Percentiles rank a stretch among this genome's conserved stretches.
Evolutionary conservation across 257 asterid species (phyloP).

Genomic region (Solanum virginianum): DNA sequence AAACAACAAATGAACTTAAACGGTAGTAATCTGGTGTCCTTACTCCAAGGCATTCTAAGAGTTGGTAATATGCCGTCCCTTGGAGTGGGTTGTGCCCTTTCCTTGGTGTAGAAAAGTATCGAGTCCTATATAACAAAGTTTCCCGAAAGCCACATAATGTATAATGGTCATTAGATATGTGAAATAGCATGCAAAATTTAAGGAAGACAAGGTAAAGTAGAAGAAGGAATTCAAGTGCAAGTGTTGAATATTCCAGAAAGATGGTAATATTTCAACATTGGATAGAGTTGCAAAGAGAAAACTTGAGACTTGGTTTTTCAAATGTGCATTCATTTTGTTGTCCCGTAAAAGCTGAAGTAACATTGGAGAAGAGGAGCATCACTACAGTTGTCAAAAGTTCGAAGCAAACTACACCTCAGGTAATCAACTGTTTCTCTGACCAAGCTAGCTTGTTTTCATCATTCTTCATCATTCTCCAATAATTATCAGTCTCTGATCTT

Average conservation of each 20-base stretch:
- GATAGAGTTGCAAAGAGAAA: not conserved
- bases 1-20: not conserved
- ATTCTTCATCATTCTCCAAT: not conserved
- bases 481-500: not conserved
- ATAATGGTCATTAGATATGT: not conserved
- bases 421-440: slow-evolving; percentile 11
- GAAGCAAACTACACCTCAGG: slow-evolving; percentile 41
- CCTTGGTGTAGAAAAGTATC: slow-evolving; percentile 91
- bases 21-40: slow-evolving; percentile 9
- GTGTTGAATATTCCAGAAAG: slow-evolving; percentile 2
- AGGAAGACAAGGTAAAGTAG: not conserved
- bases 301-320: not conserved
- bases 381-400: slow-evolving; percentile 13
- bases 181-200: not conserved
- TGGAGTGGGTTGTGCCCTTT: slow-evolving; percentile 99
- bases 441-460: not conserved
- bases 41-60: slow-evolving; percentile 97
- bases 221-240: not conserved
- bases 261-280: not conserved
- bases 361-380: not conserved
- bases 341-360: not conserved
- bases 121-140: slow-evolving; percentile 35
- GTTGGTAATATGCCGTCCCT: slow-evolving; percentile 98
- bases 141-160: not conserved
- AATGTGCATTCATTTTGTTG: not conserved